Evolutionary conservation across 495 filamentous ascomycete species (phyloP), one percentile per base, ranked within the genome.

Genomic region (Penicillium canariense): DNA sequence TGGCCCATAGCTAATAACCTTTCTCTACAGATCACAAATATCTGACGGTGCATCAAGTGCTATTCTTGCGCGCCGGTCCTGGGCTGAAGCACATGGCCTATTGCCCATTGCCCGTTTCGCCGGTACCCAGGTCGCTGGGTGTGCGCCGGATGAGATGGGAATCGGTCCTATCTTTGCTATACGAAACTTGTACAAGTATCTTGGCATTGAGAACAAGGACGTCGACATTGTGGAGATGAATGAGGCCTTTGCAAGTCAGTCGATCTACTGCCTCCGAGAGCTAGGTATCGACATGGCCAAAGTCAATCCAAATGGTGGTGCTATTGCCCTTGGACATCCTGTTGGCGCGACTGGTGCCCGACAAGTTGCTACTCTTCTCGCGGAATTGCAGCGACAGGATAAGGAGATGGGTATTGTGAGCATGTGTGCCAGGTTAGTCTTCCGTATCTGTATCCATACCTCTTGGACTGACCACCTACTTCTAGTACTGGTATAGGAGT

Each of bases 211-310:
- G 5, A 70, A 91, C 12, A 76, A 83, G 44, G 91, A 96, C 51
- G 76, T 88, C 45, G 91, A 94, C 60, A 74, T 96, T 12, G 78
- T 93, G 52, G 91, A 96, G 77, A 68, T 96, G 61, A 96, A 96
- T 69, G 91, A 96, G 79, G 91, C 91, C 0, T 96, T 96, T 62
- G 90, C 90, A 12, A 88, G 83, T 48, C 94, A 95, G 89, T 88
- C 87, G 2, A 86, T 94, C 7, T 91, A 94, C 75, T 91, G 88
- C 72, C 68, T 84, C 20, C 78, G 90, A 48, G 81, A 79, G 48
- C 76, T 96, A 10, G 82, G 81, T 32, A 70, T 96, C 20, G 86
- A 91, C 63, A 79, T 74, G 52, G 67, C 78, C 66, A 96, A 94
- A 79, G 81, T 96, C 77, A 96, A 96, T 72, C 82, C 86, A n/a